These are phyloP conservation scores for Yamadazyma siamensis DNA, from an alignment of 1,139 yeast species.

Conservation along the genomic window DNA sequence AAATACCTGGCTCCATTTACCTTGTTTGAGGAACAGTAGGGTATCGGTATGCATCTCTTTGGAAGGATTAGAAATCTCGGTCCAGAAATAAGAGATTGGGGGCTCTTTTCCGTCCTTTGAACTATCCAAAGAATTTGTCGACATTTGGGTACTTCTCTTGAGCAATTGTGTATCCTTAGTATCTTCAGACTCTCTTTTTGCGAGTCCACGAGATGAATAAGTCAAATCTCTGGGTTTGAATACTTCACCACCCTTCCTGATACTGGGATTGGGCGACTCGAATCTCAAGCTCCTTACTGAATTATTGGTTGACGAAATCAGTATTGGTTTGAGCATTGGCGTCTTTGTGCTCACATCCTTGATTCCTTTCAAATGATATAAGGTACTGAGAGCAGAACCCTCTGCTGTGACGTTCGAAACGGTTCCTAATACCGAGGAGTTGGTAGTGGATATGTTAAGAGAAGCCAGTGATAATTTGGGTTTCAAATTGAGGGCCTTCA, in stretches of 20 bases:
- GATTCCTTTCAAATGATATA: constrained; percentile 36
- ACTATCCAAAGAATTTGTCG: constrained; percentile 7
- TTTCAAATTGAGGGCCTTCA: constrained; percentile 5
- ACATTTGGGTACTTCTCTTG: constrained; percentile 8
- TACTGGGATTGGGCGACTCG: constrained; percentile 2
- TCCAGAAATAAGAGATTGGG: constrained; percentile 49
- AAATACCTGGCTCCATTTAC: constrained; percentile 86
- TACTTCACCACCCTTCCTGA: constrained; percentile 5
- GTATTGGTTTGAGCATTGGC: constrained; percentile 7
- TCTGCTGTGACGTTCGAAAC: constrained; percentile 29
- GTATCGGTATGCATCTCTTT: constrained; percentile 48
- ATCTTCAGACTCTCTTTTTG: constrained; percentile 8
- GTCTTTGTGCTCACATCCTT: constrained; percentile 24
- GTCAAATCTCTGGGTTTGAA: too few species aligned
- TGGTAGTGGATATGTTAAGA: constrained; percentile 22
- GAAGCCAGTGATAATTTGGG: constrained; percentile 16
- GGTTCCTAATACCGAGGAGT: constrained; percentile 36
- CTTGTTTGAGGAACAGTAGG: constrained; percentile 33
- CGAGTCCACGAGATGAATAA: too few species aligned
- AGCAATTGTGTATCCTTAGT: background rate
- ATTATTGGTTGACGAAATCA: constrained; percentile 6
- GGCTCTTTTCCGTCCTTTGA: constrained; percentile 4
- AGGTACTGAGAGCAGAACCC: constrained; percentile 36
- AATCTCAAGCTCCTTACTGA: constrained; percentile 12
- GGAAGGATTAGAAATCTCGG: constrained; percentile 68